Evolutionary conservation across 2,329 filamentous ascomycete genomes (phyloP).

Genomic region (Nannizziopsis arthrosporioides): DNA sequence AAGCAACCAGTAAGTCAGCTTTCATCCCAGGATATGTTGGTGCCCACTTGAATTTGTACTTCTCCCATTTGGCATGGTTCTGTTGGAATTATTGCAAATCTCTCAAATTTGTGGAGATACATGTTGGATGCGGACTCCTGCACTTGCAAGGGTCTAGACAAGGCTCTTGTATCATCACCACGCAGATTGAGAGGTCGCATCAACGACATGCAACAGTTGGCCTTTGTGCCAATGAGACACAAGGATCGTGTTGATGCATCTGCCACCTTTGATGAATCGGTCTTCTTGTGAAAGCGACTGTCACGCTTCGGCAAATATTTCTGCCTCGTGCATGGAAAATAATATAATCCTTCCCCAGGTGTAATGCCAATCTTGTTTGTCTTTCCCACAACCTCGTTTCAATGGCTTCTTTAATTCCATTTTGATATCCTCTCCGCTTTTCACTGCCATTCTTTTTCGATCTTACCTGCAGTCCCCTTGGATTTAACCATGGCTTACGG

Average conservation of each 20-base stretch:
- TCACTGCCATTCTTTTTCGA: not conserved
- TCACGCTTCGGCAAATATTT: constrained; percentile 6
- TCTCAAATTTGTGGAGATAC: not conserved
- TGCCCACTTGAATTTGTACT: no score
- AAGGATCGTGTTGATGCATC: constrained; percentile 5
- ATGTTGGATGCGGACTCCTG: constrained; percentile 1
- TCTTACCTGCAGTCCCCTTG: not conserved
- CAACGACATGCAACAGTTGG: constrained; percentile 5
- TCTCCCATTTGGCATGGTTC: no score
- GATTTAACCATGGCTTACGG: constrained; percentile 25
- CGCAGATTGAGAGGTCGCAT: constrained; percentile 11
- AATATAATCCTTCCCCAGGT: not conserved
- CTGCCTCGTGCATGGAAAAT: not conserved
- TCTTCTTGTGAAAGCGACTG: constrained; percentile 1
- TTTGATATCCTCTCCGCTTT: constrained; percentile 10
- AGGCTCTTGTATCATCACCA: constrained; percentile 2
- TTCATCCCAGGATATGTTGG: no score
- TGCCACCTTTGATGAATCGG: constrained; percentile 2
- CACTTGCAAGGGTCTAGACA: constrained; percentile 10
- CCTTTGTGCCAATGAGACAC: constrained; percentile 15
- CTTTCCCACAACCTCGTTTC: not conserved
- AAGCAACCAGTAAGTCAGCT: constrained; percentile 7
- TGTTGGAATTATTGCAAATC: no score
- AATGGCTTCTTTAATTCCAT: constrained; percentile 1
- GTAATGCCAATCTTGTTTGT: not conserved